Evolutionary conservation across 441 rosid genomes (phyloP), one percentile per base, ranked within the genome.

Genomic region (Eugenia klotzschiana): DNA sequence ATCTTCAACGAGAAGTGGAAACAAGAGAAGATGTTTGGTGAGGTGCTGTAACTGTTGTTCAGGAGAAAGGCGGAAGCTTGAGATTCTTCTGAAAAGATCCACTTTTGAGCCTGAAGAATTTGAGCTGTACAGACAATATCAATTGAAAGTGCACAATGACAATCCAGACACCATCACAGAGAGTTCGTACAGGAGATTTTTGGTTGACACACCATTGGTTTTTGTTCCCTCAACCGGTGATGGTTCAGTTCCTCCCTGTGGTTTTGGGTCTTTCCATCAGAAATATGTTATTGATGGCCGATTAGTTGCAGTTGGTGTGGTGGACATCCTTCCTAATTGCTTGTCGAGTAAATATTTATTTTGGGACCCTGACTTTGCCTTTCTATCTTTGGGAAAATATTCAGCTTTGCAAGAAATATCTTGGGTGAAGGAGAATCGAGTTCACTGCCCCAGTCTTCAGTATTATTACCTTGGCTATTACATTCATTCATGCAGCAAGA

Each of bases 231-330:
- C 95, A 8, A 85, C 98, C 51, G 91, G 87, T 89, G 94, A 95
- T 87, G 89, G 83, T 69, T 85, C 88, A 41, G 92, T 93, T 86
- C 95, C 98, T 83, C 91, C 90, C 20, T 93, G 95, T 86, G 98
- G 99, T 69, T 95, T 93, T 82, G 99, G 99, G 83, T 95, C 99
- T 83, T 96, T 92, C 89, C 99, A 96, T 92, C 99, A 96, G 88
- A 98, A 92, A 84, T 96, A 93, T 88, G 83, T 92, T 82, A 87
- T 96, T 81, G 94, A 96, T 89, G 98, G 91, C 29, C 92, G 50
- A 85, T 91, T 96, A 49, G 93, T 96, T 89, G 98, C 97, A 49
- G 98, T 95, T 56, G 99, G 99, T 69, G 97, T 96, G 33, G 82
- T 96, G 37, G 99, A 96, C 88, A 89, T 95, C 86, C 98, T 96